phyloP scores from a whole-genome alignment of 306 rosid genomes.

The Dryas octopetala region DNA sequence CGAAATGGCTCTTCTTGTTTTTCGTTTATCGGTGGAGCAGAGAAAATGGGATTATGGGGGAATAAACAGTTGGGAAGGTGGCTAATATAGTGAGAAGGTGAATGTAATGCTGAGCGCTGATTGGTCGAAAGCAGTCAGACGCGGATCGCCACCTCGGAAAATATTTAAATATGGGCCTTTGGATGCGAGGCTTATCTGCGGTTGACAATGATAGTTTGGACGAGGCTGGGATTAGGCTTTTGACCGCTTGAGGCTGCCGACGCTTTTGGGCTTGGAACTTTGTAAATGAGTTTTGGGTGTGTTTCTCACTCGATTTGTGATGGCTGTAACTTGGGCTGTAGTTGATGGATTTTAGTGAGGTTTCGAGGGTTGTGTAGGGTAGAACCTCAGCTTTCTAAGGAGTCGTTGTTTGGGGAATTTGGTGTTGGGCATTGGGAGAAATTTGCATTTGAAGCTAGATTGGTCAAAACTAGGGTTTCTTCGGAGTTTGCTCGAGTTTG shows the following conservation, averaged over 20 bases:
- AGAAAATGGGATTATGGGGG: not conserved
- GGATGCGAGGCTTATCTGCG: constrained; percentile 30
- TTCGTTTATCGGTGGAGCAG: not conserved
- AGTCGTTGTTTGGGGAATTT: constrained; percentile 1
- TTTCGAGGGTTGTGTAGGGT: constrained; percentile 1
- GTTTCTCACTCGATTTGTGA: constrained; percentile 33
- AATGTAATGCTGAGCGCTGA: constrained; percentile 17
- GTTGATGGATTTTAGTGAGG: constrained; percentile 6
- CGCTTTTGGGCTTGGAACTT: not conserved
- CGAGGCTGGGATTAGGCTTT: constrained; percentile 13
- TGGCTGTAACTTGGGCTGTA: not conserved
- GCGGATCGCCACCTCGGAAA: constrained; percentile 20
- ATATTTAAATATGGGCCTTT: constrained; percentile 26
- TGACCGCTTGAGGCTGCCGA: not conserved
- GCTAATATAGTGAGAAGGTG: constrained; percentile 24
- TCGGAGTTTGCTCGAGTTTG: not conserved
- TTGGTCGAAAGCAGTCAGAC: constrained; percentile 30
- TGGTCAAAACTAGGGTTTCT: constrained; percentile 17
- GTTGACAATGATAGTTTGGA: constrained; percentile 6
- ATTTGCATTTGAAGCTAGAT: constrained; percentile 1
- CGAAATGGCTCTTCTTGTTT: no score
- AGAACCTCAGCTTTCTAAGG: constrained; percentile 19
- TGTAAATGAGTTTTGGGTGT: constrained; percentile 10
- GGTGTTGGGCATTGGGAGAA: constrained; percentile 3
- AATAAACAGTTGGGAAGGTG: not conserved